Conservation (phyloP, 805 yeast genomes). For the Yamadazyma scolyti region DNA sequence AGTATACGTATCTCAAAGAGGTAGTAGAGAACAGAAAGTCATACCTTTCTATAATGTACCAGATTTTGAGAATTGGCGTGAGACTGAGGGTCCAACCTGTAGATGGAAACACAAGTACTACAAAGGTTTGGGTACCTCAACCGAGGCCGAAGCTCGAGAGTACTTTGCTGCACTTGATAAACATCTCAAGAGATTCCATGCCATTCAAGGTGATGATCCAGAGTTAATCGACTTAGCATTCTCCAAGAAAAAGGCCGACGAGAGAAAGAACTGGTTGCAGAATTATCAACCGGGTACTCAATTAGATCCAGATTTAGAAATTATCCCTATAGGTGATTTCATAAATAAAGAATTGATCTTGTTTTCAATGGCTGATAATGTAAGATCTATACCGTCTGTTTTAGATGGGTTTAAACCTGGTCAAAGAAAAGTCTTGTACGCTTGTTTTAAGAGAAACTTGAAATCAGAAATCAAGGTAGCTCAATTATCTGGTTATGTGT, state of each 20-base stretch:
- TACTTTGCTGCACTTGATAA: conserved; percentile 81
- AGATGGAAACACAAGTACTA: conserved; percentile 94
- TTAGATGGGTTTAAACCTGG: conserved; percentile 97
- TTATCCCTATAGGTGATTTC: conserved; percentile 88
- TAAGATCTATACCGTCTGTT: conserved; percentile 91
- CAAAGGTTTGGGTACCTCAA: conserved; percentile 97
- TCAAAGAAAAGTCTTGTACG: conserved; percentile 88
- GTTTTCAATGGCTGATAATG: conserved; percentile 94
- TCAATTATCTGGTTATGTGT: conserved; percentile 83
- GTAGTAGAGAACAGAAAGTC: conserved; percentile 45
- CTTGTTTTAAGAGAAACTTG: conserved; percentile 79
- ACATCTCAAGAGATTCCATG: conserved; percentile 82
- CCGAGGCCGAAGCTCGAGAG: conserved; percentile 76
- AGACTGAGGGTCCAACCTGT: conserved; percentile 65
- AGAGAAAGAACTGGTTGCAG: conserved; percentile 94
- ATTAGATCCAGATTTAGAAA: conserved; percentile 69
- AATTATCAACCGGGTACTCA: conserved; percentile 90
- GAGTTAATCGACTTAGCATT: conserved; percentile 85
- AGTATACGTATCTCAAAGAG: conserved; percentile 65
- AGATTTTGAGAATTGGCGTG: conserved; percentile 92
- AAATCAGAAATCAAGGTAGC: conserved; percentile 81
- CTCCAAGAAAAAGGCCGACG: conserved; percentile 93
- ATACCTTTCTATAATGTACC: conserved; percentile 92
- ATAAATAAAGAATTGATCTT: conserved; percentile 92
- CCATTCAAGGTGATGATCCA: conserved; percentile 74